Evolutionary conservation across 352 stramenopile species (phyloP).

Genomic region (Phytophthora cryptogea): DNA sequence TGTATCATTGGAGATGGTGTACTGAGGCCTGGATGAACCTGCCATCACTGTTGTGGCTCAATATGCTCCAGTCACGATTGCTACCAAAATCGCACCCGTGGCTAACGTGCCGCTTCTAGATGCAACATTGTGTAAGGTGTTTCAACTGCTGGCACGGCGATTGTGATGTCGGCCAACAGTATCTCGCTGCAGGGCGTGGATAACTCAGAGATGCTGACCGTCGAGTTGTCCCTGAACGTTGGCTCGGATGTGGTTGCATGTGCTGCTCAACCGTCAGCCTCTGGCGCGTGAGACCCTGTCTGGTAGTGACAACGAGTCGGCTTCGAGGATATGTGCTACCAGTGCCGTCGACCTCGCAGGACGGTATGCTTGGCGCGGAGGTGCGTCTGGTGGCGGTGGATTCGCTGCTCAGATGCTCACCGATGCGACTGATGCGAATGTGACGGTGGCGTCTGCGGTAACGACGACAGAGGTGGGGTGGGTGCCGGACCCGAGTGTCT

Average conservation of each 20-base stretch:
- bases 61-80: too few species aligned
- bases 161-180: conserved; percentile 12
- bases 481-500: conserved; percentile 8
- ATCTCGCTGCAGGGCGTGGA: conserved; percentile 29
- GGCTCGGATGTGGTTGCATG: conserved; percentile 3
- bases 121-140: too few species aligned
- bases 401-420: conserved; percentile 2
- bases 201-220: conserved; percentile 24
- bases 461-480: conserved; percentile 21
- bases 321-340: conserved; percentile 4
- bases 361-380: conserved; percentile 15
- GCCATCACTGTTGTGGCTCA: too few species aligned
- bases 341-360: conserved; percentile 4
- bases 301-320: conserved; percentile 2
- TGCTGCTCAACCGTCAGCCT: conserved; percentile 25
- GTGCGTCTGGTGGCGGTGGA: conserved; percentile 21
- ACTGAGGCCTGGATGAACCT: too few species aligned
- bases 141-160: conserved; percentile 14
- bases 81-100: too few species aligned
- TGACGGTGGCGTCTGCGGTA: conserved; percentile 10
- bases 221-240: conserved; percentile 3
- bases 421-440: conserved; percentile 1
- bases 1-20: too few species aligned
- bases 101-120: too few species aligned
- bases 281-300: background rate